Conservation (phyloP, 257 asterid genomes). For the Thymus quinquecostatus region DNA sequence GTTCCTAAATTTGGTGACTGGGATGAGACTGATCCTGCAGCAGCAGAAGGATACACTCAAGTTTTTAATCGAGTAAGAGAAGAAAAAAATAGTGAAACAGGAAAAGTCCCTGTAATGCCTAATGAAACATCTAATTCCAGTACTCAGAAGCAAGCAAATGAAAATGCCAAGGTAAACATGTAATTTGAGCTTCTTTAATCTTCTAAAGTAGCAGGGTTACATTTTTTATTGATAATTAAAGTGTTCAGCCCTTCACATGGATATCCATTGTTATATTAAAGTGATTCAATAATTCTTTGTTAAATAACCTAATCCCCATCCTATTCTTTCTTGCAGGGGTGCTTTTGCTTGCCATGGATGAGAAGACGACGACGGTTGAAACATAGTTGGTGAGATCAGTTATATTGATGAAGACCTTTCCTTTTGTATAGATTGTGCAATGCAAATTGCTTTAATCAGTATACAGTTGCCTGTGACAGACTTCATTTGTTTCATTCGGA, state of each 20-base stretch:
- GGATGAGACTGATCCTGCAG: conserved; percentile 79
- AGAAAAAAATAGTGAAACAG: conserved; percentile 68
- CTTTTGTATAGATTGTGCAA: conserved; percentile 17
- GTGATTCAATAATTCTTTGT: neutral
- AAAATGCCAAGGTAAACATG: conserved; percentile 54
- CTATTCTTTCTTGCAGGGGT: conserved; percentile 41
- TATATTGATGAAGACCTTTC: neutral
- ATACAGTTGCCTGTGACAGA: neutral
- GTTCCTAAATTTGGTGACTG: conserved; percentile 90
- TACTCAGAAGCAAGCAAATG: conserved; percentile 55
- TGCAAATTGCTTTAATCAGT: neutral
- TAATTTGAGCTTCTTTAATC: neutral
- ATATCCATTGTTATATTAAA: neutral
- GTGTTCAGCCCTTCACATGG: neutral
- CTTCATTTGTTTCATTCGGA: neutral
- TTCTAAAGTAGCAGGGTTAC: neutral
- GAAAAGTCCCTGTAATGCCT: conserved; percentile 66
- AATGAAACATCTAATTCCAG: conserved; percentile 56
- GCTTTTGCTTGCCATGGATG: conserved; percentile 64
- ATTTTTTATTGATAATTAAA: neutral
- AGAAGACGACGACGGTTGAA: conserved; percentile 34
- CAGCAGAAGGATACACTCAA: conserved; percentile 78
- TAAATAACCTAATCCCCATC: neutral
- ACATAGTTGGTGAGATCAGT: neutral
- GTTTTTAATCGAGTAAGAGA: conserved; percentile 67